Evolutionary conservation across 129 eudicot genomes (phyloP), one percentile per base, ranked within the genome.

Genomic region (Flaveria trinervia): DNA sequence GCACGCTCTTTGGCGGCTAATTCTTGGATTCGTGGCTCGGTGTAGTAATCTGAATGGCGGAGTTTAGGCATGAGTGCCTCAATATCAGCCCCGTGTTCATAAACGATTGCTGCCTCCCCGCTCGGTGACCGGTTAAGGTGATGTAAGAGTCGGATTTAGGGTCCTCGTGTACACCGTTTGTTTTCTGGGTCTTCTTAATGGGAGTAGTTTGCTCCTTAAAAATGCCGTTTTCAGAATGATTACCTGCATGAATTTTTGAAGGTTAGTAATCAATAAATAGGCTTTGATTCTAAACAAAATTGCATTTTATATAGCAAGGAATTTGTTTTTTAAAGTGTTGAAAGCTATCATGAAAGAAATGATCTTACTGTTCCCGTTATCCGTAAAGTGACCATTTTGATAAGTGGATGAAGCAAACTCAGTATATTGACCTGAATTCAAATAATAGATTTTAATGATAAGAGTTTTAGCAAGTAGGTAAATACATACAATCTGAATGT

Each of bases 31-130:
- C 97, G 80, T 30, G 99, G 99, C 80, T 89, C 92, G 3, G 97
- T 94, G 77, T 85, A 94, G 79, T 91, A 91, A 73, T 94, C 99
- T 44, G 93, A 89, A 70, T 94, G 96, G 6, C 97, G 90, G 17
- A 94, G 99, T 75, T 94, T 94, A 14, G 99, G 99, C 99, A 94
- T 91, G 69, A 86, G 88, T 14, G 96, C 97, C 75, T 94, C 99
- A 3, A 94, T 83, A 72, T 85, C 96, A n/a, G 98, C 97, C 15
- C 98, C 98, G 71, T 91, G 98, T 78, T 94, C 98, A 51, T 89
- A 94, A 1, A 86, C 98, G 17, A 94, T 94, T 33, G 98, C 98
- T 12, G 98, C 98, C 67, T 94, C 98, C 45, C 97, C 98, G 98
- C 98, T 83, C 98, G 82, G 73, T 89, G 96, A 20, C 98, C 96